Evolutionary conservation across 2,329 filamentous ascomycete species (phyloP).

Genomic region (Myriosclerotinia curreyana): DNA sequence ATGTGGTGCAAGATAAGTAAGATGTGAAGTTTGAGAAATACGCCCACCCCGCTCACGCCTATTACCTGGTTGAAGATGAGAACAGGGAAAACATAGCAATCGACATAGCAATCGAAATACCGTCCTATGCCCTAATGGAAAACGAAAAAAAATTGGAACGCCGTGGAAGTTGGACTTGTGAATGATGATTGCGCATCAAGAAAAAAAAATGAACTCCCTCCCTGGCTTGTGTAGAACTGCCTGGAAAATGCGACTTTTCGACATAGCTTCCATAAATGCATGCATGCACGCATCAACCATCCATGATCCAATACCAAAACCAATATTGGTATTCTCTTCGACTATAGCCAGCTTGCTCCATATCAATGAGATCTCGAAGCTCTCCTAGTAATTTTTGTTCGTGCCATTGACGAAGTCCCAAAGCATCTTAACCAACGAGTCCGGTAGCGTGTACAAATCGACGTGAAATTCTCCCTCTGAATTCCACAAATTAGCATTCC

Average conservation of each 20-base stretch:
- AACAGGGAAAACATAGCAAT: background rate
- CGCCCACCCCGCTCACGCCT: slow-evolving; percentile 11
- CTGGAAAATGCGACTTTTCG: slow-evolving; percentile 4
- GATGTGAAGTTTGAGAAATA: background rate
- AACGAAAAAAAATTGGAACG: slow-evolving; percentile 16
- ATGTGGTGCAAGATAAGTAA: background rate
- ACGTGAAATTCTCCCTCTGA: slow-evolving; percentile 95
- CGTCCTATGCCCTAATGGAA: slow-evolving; percentile 13
- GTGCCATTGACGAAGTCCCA: slow-evolving; percentile 70
- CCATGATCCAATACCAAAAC: slow-evolving; percentile 1
- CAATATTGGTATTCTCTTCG: background rate
- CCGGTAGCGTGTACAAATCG: slow-evolving; percentile 95
- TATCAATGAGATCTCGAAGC: background rate
- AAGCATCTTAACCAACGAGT: slow-evolving; percentile 83
- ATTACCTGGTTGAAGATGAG: background rate
- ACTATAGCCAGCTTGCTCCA: background rate
- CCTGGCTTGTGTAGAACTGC: background rate
- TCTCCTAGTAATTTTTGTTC: background rate
- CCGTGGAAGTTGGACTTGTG: slow-evolving; percentile 11
- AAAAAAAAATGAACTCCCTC: slow-evolving; percentile 1
- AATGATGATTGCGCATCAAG: background rate
- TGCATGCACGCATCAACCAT: slow-evolving; percentile 4
- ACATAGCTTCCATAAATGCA: background rate
- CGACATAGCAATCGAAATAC: slow-evolving; percentile 5
- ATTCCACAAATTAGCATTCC: background rate